Evolutionary conservation across 1,284 basidiomycete genomes (phyloP).

Genomic region (Hortiboletus rubellus): DNA sequence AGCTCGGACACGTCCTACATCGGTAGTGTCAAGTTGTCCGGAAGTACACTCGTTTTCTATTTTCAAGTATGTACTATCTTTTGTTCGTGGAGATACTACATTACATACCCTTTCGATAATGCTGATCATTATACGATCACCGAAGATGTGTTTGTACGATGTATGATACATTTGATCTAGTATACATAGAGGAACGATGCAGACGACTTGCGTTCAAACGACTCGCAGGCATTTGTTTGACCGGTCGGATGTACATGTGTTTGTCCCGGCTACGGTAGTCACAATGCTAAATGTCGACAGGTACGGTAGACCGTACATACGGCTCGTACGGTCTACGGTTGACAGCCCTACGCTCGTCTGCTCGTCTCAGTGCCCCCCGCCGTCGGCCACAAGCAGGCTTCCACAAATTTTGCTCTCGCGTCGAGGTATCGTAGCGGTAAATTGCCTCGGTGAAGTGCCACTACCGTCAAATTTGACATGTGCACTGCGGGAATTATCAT

Average conservation of each 20-base stretch:
- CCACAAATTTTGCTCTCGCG: too few species aligned
- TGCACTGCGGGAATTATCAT: too few species aligned
- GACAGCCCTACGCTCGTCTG: not conserved
- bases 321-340: too few species aligned
- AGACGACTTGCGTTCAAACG: too few species aligned
- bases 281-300: too few species aligned
- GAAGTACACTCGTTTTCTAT: not conserved
- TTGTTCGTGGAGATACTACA: constrained; percentile 2
- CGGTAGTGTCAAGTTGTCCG: constrained; percentile 16
- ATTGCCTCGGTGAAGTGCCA: not conserved
- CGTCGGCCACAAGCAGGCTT: too few species aligned
- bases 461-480: not conserved
- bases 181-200: not conserved
- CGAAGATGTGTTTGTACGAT: not conserved
- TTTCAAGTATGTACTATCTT: not conserved
- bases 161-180: constrained; percentile 11
- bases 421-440: not conserved
- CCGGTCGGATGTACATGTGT: too few species aligned
- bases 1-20: constrained; percentile 32
- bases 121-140: not conserved
- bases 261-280: too few species aligned
- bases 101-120: constrained; percentile 14
- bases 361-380: not conserved
- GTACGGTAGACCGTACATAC: too few species aligned
- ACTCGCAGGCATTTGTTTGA: not conserved